Percentiles rank a stretch among this genome's conserved stretches.
Conservation (phyloP, 1,284 basidiomycete genomes). For the Schizophyllum commune region DNA sequence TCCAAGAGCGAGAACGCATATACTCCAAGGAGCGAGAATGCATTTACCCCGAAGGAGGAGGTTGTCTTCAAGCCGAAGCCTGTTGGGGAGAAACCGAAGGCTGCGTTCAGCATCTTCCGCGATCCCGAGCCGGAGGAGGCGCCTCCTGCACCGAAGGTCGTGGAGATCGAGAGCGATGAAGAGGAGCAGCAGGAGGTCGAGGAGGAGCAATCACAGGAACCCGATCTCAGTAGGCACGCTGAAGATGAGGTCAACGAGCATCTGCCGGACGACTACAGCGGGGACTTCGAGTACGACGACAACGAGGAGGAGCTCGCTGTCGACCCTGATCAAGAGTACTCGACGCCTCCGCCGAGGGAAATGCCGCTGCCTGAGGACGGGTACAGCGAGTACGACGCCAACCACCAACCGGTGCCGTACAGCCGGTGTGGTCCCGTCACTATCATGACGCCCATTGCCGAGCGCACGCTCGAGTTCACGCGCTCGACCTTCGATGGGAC, state of each 20-base stretch:
- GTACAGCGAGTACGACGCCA: slow-evolving; percentile 33
- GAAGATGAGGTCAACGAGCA: slow-evolving; percentile 20
- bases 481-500: slow-evolving; percentile 29
- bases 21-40: slow-evolving; percentile 5
- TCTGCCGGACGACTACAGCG: slow-evolving; percentile 11
- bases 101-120: slow-evolving; percentile 32
- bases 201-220: slow-evolving; percentile 6
- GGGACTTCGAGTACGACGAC: slow-evolving; percentile 21
- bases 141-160: slow-evolving; percentile 11
- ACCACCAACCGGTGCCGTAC: slow-evolving; percentile 20
- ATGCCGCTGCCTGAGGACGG: slow-evolving; percentile 17
- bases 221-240: not conserved
- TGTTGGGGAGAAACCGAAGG: slow-evolving; percentile 4
- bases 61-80: slow-evolving; percentile 15
- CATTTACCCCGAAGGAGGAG: slow-evolving; percentile 43
- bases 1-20: slow-evolving; percentile 4
- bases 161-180: slow-evolving; percentile 21
- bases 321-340: slow-evolving; percentile 16
- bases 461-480: slow-evolving; percentile 84
- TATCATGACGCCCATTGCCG: slow-evolving; percentile 93
- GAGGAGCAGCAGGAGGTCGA: slow-evolving; percentile 24
- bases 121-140: slow-evolving; percentile 16
- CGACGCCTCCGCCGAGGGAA: slow-evolving; percentile 15
- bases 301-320: slow-evolving; percentile 21
- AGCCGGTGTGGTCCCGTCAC: slow-evolving; percentile 72